Conservation (phyloP, 2,329 filamentous ascomycete species). For the Xylariaceae sp. region DNA sequence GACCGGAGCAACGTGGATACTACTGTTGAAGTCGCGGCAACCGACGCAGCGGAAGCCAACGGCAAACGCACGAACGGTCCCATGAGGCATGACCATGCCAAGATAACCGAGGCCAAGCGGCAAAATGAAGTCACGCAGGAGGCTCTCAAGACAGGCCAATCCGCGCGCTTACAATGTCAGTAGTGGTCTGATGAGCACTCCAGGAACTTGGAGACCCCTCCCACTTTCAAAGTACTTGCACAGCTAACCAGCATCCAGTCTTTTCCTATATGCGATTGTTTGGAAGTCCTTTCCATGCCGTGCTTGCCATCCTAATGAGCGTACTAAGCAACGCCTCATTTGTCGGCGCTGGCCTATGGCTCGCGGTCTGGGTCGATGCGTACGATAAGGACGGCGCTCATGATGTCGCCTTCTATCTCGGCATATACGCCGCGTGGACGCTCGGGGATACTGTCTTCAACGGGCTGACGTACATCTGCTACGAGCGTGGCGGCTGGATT, state of each 20-base stretch:
- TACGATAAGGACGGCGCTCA: slow-evolving; percentile 39
- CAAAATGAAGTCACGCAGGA: slow-evolving; percentile 41
- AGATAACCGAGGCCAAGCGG: slow-evolving; percentile 32
- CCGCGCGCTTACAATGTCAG: slow-evolving; percentile 41
- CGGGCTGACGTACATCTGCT: slow-evolving; percentile 40
- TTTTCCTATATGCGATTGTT: slow-evolving; percentile 49
- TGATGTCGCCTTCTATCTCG: slow-evolving; percentile 46
- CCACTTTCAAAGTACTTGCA: slow-evolving; percentile 13
- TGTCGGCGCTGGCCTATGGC: slow-evolving; percentile 42
- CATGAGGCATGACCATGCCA: slow-evolving; percentile 22
- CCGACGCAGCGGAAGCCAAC: slow-evolving; percentile 16
- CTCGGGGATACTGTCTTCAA: slow-evolving; percentile 39
- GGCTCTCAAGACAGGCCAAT: slow-evolving; percentile 43
- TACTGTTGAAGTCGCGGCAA: slow-evolving; percentile 24
- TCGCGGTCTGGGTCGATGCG: slow-evolving; percentile 50
- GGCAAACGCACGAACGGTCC: slow-evolving; percentile 16
- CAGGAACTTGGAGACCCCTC: neutral
- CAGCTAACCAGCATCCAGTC: slow-evolving; percentile 33
- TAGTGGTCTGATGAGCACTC: too few species aligned
- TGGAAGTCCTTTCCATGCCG: slow-evolving; percentile 40
- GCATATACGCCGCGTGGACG: slow-evolving; percentile 45
- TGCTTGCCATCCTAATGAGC: slow-evolving; percentile 35
- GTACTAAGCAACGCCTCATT: slow-evolving; percentile 38
- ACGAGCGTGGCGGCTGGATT: slow-evolving; percentile 52
- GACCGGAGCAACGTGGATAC: slow-evolving; percentile 31